Conservation (phyloP, 768 basidiomycete species). For the Suillus discolor region DNA sequence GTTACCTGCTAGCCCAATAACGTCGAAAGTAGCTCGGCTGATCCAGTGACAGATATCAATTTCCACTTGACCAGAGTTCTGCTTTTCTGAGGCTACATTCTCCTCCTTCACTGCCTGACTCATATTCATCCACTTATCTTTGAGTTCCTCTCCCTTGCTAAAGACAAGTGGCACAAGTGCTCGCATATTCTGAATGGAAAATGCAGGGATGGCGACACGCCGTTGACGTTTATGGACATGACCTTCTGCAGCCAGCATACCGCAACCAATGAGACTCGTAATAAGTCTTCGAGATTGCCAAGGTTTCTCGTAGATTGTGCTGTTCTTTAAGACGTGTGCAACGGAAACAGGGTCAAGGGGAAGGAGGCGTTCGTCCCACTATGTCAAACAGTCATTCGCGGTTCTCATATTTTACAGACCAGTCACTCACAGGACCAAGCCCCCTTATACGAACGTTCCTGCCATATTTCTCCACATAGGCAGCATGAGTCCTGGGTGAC, state of each 20-base stretch:
- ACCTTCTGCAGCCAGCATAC: conserved; percentile 81
- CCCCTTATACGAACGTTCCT: conserved; percentile 72
- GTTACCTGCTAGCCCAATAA: conserved; percentile 86
- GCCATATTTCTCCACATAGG: conserved; percentile 61
- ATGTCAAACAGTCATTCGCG: background rate
- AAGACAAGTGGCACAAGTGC: conserved; percentile 74
- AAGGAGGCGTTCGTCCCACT: conserved; percentile 82
- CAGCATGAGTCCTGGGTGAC: conserved; percentile 57
- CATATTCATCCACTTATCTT: conserved; percentile 60
- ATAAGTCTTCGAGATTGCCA: conserved; percentile 77
- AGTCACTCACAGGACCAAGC: conserved; percentile 61
- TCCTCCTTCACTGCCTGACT: conserved; percentile 33
- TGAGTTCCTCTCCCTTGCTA: conserved; percentile 63
- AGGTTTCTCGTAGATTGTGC: conserved; percentile 80
- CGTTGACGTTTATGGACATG: conserved; percentile 79
- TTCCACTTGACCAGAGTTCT: conserved; percentile 35
- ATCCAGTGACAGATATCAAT: conserved; percentile 84
- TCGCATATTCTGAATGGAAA: conserved; percentile 77
- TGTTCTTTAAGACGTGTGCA: conserved; percentile 71
- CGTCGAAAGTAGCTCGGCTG: conserved; percentile 84
- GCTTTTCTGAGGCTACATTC: background rate
- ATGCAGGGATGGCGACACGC: conserved; percentile 75
- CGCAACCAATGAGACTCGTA: conserved; percentile 77
- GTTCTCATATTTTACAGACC: background rate
- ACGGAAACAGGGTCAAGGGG: conserved; percentile 81